phyloP scores from a whole-genome alignment of 495 filamentous ascomycete species.

The Penicillium manginii region DNA sequence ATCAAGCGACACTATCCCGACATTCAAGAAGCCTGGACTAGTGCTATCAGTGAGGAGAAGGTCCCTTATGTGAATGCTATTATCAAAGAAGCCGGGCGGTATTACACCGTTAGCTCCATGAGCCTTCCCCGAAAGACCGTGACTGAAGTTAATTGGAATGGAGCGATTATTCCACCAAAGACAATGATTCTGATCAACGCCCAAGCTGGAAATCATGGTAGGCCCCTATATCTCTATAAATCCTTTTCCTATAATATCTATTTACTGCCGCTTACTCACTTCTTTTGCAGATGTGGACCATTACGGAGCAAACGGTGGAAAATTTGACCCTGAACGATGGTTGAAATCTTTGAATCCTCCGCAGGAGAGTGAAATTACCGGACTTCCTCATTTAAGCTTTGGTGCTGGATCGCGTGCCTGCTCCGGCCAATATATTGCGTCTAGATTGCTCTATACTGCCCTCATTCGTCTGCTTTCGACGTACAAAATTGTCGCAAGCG shows the following conservation, averaged over 20 bases:
- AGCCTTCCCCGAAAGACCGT: constrained; percentile 55
- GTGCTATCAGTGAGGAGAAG: constrained; percentile 49
- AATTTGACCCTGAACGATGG: constrained; percentile 59
- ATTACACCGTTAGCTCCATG: constrained; percentile 60
- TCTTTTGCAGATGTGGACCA: constrained; percentile 47
- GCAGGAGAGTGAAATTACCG: constrained; percentile 35
- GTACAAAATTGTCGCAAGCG: constrained; percentile 56
- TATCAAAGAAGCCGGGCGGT: constrained; percentile 58
- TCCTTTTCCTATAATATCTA: not conserved
- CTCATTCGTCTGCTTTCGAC: constrained; percentile 50
- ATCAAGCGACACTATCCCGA: constrained; percentile 55
- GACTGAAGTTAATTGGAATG: constrained; percentile 57
- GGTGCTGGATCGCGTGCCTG: constrained; percentile 58
- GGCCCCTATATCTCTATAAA: constrained; percentile 9
- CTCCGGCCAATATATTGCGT: constrained; percentile 55
- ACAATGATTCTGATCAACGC: constrained; percentile 63
- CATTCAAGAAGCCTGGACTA: constrained; percentile 52
- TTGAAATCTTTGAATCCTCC: constrained; percentile 43
- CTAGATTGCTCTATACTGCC: constrained; percentile 52
- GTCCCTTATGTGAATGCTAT: constrained; percentile 53
- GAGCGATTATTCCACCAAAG: constrained; percentile 55
- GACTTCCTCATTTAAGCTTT: constrained; percentile 54
- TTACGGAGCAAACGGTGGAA: constrained; percentile 51
- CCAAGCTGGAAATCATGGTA: constrained; percentile 62
- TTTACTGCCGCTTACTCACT: not conserved